Percentiles rank a stretch among this genome's conserved stretches.
phyloP scores from a whole-genome alignment of 1,284 basidiomycete genomes.

The Tilletia setariae region DNA sequence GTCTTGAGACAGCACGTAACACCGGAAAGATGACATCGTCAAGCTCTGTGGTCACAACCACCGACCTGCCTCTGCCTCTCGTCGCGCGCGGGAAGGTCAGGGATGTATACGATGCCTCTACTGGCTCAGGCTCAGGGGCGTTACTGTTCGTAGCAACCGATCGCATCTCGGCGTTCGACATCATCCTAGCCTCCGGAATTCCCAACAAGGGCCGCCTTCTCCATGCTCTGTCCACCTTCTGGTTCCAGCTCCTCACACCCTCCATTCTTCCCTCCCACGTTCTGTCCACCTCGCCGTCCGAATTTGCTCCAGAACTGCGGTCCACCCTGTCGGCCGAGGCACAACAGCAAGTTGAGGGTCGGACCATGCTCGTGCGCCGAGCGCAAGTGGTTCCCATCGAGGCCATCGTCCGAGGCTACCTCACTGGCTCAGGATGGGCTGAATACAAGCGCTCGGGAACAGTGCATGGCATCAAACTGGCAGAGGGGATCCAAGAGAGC shows the following conservation, averaged over 20 bases:
- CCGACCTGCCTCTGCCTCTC: constrained; percentile 42
- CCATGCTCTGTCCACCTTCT: constrained; percentile 86
- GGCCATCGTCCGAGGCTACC: constrained; percentile 92
- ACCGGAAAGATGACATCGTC: not conserved
- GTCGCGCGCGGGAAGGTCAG: constrained; percentile 52
- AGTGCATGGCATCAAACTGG: constrained; percentile 79
- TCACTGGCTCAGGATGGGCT: constrained; percentile 93
- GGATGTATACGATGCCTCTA: constrained; percentile 50
- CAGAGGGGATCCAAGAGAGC: constrained; percentile 77
- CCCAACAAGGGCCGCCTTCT: constrained; percentile 88
- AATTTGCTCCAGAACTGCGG: constrained; percentile 39
- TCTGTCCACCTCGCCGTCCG: constrained; percentile 37
- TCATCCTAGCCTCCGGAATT: constrained; percentile 70
- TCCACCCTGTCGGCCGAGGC: constrained; percentile 23
- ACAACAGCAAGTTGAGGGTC: constrained; percentile 67
- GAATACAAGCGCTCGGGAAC: constrained; percentile 88
- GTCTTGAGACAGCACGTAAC: too few relatives aligned
- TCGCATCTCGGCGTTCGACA: constrained; percentile 94
- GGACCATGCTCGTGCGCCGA: constrained; percentile 86
- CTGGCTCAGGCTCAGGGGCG: constrained; percentile 25
- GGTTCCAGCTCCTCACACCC: constrained; percentile 72
- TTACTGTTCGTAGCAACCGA: constrained; percentile 88
- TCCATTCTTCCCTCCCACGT: constrained; percentile 47
- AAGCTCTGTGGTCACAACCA: not conserved
- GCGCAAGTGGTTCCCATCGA: constrained; percentile 91